phyloP scores from a whole-genome alignment of 495 filamentous ascomycete genomes.

The Penicillium silybi region DNA sequence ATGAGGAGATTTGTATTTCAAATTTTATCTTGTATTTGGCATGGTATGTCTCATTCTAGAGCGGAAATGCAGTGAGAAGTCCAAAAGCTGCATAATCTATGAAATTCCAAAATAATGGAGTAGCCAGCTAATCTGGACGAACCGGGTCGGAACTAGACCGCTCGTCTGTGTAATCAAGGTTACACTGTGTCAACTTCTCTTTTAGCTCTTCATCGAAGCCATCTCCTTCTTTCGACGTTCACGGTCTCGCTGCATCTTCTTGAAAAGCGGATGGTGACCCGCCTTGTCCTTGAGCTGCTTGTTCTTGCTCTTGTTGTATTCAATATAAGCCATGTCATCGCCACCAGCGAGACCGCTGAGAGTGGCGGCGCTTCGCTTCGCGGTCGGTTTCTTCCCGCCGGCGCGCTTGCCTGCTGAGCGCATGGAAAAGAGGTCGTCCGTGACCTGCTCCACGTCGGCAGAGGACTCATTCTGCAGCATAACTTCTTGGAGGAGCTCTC shows the following conservation, averaged over 20 bases:
- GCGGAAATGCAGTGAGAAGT: background rate
- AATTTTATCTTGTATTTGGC: background rate
- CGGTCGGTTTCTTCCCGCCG: constrained; percentile 45
- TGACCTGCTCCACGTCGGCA: constrained; percentile 71
- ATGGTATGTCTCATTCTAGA: background rate
- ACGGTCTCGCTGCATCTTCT: constrained; percentile 75
- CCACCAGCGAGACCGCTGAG: constrained; percentile 83
- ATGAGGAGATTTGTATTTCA: background rate
- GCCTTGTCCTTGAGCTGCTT: constrained; percentile 76
- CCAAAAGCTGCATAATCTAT: background rate
- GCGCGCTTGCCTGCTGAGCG: constrained; percentile 37
- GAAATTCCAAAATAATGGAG: background rate
- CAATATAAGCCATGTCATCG: constrained; percentile 95
- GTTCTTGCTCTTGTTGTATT: constrained; percentile 72
- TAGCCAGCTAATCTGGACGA: background rate
- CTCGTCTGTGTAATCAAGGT: background rate
- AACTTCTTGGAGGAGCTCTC: constrained; percentile 87
- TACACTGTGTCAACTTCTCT: background rate
- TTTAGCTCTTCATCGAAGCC: background rate
- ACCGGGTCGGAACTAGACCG: background rate
- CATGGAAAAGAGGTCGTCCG: constrained; percentile 78
- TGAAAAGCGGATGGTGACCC: constrained; percentile 63
- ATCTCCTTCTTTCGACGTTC: constrained; percentile 55
- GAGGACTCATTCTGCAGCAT: constrained; percentile 83
- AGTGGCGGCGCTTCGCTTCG: constrained; percentile 76